These are phyloP conservation scores for Cladosporium austrohemisphaericum DNA, from an alignment of 2,329 filamentous ascomycete species.

Conservation along the genomic window DNA sequence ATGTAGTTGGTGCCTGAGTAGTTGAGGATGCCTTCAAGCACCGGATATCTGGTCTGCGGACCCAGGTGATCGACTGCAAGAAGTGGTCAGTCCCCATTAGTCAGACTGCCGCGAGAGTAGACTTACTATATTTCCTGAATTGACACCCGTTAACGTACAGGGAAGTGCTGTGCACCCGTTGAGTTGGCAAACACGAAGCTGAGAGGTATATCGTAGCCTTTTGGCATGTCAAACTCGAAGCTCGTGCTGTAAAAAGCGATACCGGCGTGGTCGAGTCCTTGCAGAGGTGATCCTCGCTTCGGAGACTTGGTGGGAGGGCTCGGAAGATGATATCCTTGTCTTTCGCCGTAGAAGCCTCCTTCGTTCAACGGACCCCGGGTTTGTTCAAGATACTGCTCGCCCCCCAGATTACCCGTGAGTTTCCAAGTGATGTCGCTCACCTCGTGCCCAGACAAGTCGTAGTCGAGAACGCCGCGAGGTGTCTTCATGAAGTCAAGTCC, in stretches of 20 bases:
- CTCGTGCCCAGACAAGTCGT: conserved; percentile 48
- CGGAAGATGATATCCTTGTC: conserved; percentile 62
- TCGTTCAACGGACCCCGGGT: conserved; percentile 64
- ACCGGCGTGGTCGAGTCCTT: conserved; percentile 50
- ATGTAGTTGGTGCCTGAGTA: conserved; percentile 65
- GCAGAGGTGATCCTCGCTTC: conserved; percentile 35
- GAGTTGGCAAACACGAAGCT: conserved; percentile 52
- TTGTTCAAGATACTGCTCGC: conserved; percentile 59
- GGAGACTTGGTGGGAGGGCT: conserved; percentile 47
- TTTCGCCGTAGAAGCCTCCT: conserved; percentile 60
- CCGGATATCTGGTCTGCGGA: conserved; percentile 64
- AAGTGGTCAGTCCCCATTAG: background rate
- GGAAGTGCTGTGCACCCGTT: conserved; percentile 39
- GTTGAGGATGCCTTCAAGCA: conserved; percentile 66
- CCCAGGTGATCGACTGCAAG: conserved; percentile 58
- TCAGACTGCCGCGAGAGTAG: background rate
- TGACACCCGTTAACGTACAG: conserved; percentile 75
- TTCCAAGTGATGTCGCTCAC: conserved; percentile 58
- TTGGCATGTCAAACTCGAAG: conserved; percentile 54
- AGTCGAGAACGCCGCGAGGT: conserved; percentile 60
- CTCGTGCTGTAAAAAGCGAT: conserved; percentile 57
- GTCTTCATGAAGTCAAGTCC: conserved; percentile 60
- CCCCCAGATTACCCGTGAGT: conserved; percentile 64
- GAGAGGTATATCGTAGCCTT: conserved; percentile 58
- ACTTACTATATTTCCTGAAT: conserved; percentile 55